Percentiles rank a stretch among this genome's conserved stretches.
phyloP scores from a whole-genome alignment of 1,139 yeast genomes.

The Yueomyces sp. region DNA sequence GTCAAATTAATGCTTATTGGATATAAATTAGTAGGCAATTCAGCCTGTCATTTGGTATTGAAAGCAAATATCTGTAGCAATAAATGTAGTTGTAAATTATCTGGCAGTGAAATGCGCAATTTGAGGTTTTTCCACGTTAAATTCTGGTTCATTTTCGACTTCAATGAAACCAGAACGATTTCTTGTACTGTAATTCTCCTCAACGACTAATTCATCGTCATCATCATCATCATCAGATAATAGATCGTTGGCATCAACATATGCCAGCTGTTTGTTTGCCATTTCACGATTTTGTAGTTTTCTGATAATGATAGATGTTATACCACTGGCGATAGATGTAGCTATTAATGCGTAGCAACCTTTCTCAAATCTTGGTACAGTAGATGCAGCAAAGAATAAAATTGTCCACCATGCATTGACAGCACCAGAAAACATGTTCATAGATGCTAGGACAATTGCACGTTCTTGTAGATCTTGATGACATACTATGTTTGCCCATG shows the following conservation, averaged over 20 bases:
- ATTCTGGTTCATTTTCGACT: too few relatives aligned
- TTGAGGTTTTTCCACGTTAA: too few relatives aligned
- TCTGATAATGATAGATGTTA: constrained; percentile 26
- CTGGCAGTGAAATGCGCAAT: too few relatives aligned
- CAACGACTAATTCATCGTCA: constrained; percentile 1
- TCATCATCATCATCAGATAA: constrained; percentile 8
- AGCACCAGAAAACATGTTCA: constrained; percentile 53
- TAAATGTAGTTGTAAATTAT: too few relatives aligned
- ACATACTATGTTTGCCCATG: constrained; percentile 50
- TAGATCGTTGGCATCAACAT: constrained; percentile 18
- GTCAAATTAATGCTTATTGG: too few relatives aligned
- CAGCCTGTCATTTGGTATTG: too few relatives aligned
- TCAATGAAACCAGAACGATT: too few relatives aligned
- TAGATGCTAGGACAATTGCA: constrained; percentile 45
- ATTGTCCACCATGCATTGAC: constrained; percentile 56
- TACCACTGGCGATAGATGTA: constrained; percentile 30
- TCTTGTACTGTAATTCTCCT: too few relatives aligned
- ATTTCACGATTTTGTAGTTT: constrained; percentile 30
- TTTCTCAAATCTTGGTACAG: constrained; percentile 36
- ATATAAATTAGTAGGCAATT: too few relatives aligned
- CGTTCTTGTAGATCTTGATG: constrained; percentile 42
- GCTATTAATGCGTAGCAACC: constrained; percentile 49
- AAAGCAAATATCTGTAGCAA: too few relatives aligned
- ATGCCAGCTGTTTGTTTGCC: constrained; percentile 7
- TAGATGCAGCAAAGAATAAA: constrained; percentile 37